These are phyloP conservation scores for Podila horticola DNA, from an alignment of 192 early-diverging fungal species.

Conservation along the genomic window DNA sequence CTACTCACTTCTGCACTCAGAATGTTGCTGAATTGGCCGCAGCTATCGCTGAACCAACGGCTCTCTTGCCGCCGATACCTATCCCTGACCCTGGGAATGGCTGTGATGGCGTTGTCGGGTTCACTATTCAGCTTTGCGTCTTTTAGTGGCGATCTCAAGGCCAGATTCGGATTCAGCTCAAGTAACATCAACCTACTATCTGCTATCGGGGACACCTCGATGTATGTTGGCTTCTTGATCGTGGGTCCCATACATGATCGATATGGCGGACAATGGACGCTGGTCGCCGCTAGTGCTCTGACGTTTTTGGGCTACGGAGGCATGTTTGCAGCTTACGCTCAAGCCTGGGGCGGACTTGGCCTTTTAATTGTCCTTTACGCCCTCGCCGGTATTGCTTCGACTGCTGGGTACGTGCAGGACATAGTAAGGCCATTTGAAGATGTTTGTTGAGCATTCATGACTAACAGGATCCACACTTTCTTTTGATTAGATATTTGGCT, in stretches of 20 bases:
- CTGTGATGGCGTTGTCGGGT: conserved; percentile 43
- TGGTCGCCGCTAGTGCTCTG: conserved; percentile 22
- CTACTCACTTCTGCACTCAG: no score
- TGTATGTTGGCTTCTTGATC: conserved; percentile 50
- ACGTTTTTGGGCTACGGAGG: conserved; percentile 48
- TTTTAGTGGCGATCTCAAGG: conserved; percentile 36
- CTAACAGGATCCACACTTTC: not conserved
- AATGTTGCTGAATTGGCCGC: not conserved
- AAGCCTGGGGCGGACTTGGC: conserved; percentile 45
- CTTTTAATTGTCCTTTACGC: conserved; percentile 44
- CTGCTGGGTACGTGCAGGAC: conserved; percentile 36
- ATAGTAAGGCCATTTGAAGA: no score
- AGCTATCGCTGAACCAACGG: not conserved
- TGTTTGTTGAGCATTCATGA: not conserved
- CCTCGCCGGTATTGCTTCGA: conserved; percentile 43
- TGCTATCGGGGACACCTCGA: conserved; percentile 44
- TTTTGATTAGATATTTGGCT: conserved; percentile 28
- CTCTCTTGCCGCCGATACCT: conserved; percentile 5
- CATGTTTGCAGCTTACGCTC: conserved; percentile 49
- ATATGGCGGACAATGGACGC: conserved; percentile 44
- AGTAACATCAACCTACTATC: conserved; percentile 45
- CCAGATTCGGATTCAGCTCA: conserved; percentile 45
- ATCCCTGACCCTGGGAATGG: conserved; percentile 29
- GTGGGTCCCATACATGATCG: conserved; percentile 45
- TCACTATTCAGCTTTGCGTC: conserved; percentile 51